Percentiles rank a stretch among this genome's conserved stretches.
These are phyloP conservation scores for Mucor saturninus DNA, from an alignment of 371 early-diverging fungal species.

Conservation along the genomic window DNA sequence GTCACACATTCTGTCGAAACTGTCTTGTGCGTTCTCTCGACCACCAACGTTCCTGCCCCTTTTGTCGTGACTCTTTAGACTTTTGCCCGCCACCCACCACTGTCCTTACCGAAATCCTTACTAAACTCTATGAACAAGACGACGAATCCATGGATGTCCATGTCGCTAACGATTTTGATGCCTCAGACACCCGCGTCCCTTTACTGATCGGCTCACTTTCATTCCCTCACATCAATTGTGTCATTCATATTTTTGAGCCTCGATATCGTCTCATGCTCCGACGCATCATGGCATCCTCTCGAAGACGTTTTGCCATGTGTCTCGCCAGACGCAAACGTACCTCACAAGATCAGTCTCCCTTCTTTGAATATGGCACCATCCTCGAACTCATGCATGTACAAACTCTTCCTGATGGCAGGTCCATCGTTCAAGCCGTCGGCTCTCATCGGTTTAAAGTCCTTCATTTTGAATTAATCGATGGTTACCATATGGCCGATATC, in stretches of 20 bases:
- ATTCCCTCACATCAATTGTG: constrained; percentile 67
- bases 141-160: constrained; percentile 13
- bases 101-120: constrained; percentile 14
- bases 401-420: constrained; percentile 51
- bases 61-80: constrained; percentile 32
- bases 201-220: constrained; percentile 68
- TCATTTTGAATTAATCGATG: constrained; percentile 32
- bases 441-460: constrained; percentile 40
- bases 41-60: constrained; percentile 37
- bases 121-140: constrained; percentile 21
- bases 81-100: constrained; percentile 33
- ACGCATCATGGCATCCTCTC: constrained; percentile 54
- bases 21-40: constrained; percentile 56
- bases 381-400: constrained; percentile 46
- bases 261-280: constrained; percentile 67
- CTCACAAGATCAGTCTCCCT: constrained; percentile 28
- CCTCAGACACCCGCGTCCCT: constrained; percentile 39
- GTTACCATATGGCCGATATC: constrained; percentile 46
- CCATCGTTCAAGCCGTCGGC: constrained; percentile 45
- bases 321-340: constrained; percentile 23
- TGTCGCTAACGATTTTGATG: constrained; percentile 11
- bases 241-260: constrained; percentile 69
- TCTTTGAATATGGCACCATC: constrained; percentile 54
- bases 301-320: constrained; percentile 66
- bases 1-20: constrained; percentile 70